phyloP scores from a whole-genome alignment of 441 rosid genomes.

The Corymbia calophylla region DNA sequence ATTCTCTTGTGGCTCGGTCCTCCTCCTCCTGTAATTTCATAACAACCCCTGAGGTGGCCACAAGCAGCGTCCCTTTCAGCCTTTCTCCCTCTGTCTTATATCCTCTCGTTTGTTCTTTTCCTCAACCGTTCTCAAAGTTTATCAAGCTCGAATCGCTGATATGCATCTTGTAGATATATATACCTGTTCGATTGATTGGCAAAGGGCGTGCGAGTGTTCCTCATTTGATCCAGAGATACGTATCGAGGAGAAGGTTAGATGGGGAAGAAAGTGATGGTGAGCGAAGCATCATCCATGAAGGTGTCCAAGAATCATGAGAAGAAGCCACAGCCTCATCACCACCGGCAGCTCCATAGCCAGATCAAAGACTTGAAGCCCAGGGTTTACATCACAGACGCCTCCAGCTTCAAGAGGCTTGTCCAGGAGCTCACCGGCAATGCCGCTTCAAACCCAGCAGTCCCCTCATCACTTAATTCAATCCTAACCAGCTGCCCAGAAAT shows the following conservation, averaged over 20 bases:
- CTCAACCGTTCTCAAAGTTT: background rate
- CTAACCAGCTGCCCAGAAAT: background rate
- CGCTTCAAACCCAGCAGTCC: rapidly evolving
- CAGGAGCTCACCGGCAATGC: constrained; percentile 13
- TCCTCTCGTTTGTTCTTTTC: background rate
- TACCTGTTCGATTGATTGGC: background rate
- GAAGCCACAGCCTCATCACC: background rate
- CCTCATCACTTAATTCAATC: background rate
- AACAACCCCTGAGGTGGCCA: background rate
- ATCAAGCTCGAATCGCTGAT: background rate
- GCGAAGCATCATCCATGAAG: background rate
- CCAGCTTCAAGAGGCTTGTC: constrained; percentile 6
- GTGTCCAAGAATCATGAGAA: background rate
- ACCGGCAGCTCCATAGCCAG: background rate
- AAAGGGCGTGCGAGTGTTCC: background rate
- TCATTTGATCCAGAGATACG: background rate
- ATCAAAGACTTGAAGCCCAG: constrained; percentile 1
- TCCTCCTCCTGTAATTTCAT: background rate
- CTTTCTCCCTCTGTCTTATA: background rate
- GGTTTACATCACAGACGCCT: constrained; percentile 10
- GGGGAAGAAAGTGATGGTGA: background rate
- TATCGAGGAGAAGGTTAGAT: background rate
- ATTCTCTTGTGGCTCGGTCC: background rate
- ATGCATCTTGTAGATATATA: background rate
- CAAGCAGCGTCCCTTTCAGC: background rate